A percentile compares a stretch with the other conserved stretches of the same genome.
Conservation (phyloP, 768 basidiomycete species). For the Suillus alpinus region DNA sequence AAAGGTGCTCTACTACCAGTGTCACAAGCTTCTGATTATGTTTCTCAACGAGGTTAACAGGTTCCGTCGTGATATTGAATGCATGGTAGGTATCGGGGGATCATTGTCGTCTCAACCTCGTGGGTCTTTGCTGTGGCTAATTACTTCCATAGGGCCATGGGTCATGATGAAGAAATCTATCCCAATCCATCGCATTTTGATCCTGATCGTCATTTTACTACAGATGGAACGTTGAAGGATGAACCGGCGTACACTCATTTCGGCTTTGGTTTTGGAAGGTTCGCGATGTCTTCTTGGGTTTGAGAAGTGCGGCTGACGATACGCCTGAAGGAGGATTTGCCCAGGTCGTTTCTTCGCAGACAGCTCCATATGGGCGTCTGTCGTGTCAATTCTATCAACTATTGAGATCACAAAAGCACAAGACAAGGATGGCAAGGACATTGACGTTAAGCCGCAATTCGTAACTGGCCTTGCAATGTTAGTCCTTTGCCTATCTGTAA, state of each 20-base stretch:
- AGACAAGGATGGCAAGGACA: background rate
- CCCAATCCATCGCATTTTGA: too few relatives aligned
- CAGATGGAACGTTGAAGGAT: background rate
- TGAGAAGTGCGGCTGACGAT: too few relatives aligned
- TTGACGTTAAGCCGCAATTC: background rate
- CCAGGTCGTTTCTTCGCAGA: too few relatives aligned
- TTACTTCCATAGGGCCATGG: background rate
- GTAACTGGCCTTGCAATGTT: background rate
- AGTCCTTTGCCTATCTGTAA: background rate
- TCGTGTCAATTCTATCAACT: too few relatives aligned
- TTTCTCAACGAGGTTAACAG: background rate
- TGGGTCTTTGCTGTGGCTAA: background rate
- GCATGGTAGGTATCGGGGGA: too few relatives aligned
- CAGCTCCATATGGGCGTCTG: too few relatives aligned
- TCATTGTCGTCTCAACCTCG: too few relatives aligned
- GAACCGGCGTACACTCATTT: background rate
- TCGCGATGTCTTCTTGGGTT: too few relatives aligned
- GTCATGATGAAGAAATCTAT: background rate
- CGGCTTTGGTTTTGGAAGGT: background rate
- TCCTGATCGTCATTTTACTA: background rate
- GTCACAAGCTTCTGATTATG: background rate
- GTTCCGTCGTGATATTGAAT: background rate
- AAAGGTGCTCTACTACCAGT: background rate
- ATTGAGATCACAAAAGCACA: background rate
- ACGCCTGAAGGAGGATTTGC: too few relatives aligned